Evolutionary conservation across 1,139 yeast genomes (phyloP), one percentile per base, ranked within the genome.

Genomic region (Magnusiomyces sp.): DNA sequence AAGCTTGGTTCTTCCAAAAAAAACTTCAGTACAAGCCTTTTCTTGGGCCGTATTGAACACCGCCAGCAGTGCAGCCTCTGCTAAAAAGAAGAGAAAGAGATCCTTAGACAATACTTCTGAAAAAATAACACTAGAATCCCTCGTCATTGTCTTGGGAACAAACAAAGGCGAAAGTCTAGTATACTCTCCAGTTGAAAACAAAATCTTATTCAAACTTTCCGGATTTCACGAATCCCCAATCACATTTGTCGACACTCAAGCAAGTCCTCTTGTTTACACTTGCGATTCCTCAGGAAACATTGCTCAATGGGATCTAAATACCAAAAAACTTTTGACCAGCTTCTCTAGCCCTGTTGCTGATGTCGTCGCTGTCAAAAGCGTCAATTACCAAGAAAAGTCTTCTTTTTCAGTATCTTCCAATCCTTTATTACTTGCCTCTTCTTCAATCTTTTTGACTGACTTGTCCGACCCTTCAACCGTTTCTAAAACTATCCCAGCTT

Each of bases 161-260:
- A 79, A 78, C 49, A 77, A 75, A 47, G 95, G 95, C 10, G 67
- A 76, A 9, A 68, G 83, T 1, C 67, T 83, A 55, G 62, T 87
- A 11, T 88, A 80, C 62, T 79, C 90, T 1, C 94, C 95, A 3
- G 67, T 77, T 39, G 75, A 78, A 19, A 81, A 81, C 56, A 75
- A 78, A 47, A 69, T 84, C 2, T 62, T 80, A 7, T 68, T 66
- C 6, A 81, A 75, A 52, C 68, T 85, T 41, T 64, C 70, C 9
- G 74, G 79, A 13, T 74, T 79, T n/a, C 69, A 72, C 50, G 73
- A 76, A 37, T 70, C 74, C 16, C 73, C 80, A 13, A 74, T 84
- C 33, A 69, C 74, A 13, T 83, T 79, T 59, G 70, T 81, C 55
- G 75, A 41, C 20, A 11, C 38, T 5, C n/a, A n/a, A n/a, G 72